Conservation (phyloP, 2,329 filamentous ascomycete genomes). For the Tolypocladium ovalisporum region DNA sequence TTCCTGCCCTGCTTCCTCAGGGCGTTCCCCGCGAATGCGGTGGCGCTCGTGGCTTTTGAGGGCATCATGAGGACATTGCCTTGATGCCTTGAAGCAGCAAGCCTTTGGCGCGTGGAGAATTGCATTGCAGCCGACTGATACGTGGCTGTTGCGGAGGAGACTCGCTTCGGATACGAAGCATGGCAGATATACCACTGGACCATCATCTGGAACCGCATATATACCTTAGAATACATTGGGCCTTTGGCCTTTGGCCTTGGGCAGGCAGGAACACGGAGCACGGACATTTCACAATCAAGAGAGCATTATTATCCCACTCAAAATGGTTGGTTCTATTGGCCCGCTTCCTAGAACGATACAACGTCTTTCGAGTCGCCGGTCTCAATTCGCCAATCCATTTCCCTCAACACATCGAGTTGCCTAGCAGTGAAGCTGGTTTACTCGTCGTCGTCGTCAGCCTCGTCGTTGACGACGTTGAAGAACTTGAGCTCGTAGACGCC, state of each 20-base stretch:
- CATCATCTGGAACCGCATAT: not conserved
- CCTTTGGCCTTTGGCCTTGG: not conserved
- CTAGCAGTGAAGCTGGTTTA: conserved; percentile 43
- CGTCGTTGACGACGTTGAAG: conserved; percentile 99
- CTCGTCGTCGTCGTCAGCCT: conserved; percentile 95
- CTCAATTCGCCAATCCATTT: not conserved
- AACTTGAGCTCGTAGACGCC: conserved; percentile 99
- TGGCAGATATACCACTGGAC: not conserved
- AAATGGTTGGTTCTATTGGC: not conserved
- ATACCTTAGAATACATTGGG: not conserved
- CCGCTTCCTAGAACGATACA: not conserved
- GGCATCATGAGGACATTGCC: conserved; percentile 67
- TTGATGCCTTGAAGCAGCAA: conserved; percentile 10
- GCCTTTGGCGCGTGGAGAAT: not conserved
- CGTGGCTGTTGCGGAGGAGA: not conserved
- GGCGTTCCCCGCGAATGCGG: conserved; percentile 91
- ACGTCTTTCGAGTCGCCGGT: not conserved
- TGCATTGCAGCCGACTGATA: not conserved
- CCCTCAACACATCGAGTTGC: not conserved
- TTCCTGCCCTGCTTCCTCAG: conserved; percentile 89
- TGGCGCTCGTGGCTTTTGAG: conserved; percentile 89
- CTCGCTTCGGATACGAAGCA: not conserved
- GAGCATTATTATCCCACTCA: not conserved
- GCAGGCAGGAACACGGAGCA: not conserved
- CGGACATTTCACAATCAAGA: not conserved